Percentiles rank a stretch among this genome's conserved stretches.
Evolutionary conservation across 768 basidiomycete genomes (phyloP).

Genomic region (Leccinellum rugosiceps): DNA sequence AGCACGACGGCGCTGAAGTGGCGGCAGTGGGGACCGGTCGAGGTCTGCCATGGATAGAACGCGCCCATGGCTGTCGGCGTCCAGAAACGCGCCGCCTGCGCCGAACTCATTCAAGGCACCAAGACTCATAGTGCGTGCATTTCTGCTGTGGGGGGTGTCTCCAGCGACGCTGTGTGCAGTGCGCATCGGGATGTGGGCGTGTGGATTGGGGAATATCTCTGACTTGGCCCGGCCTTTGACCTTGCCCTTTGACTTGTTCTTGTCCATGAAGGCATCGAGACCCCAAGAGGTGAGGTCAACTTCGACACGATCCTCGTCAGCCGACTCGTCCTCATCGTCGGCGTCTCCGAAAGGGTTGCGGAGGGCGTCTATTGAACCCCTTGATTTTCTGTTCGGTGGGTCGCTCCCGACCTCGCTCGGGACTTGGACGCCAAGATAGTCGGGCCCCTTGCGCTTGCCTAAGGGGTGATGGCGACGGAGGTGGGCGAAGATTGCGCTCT

Average conservation of each 20-base stretch:
- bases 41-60: constrained; percentile 61
- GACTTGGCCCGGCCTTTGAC: constrained; percentile 38
- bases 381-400: constrained; percentile 47
- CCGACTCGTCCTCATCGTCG: constrained; percentile 50
- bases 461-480: constrained; percentile 55
- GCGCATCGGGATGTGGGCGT: constrained; percentile 35
- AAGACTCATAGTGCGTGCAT: constrained; percentile 62
- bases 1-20: constrained; percentile 47
- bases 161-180: constrained; percentile 43
- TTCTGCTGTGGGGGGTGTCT: constrained; percentile 39
- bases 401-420: constrained; percentile 61
- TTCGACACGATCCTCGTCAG: constrained; percentile 53
- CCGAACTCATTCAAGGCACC: constrained; percentile 58
- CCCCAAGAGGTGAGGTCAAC: constrained; percentile 86
- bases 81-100: constrained; percentile 44
- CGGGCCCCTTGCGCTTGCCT: constrained; percentile 51
- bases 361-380: constrained; percentile 58
- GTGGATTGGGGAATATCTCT: constrained; percentile 43
- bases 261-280: constrained; percentile 70
- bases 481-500: constrained; percentile 85
- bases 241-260: constrained; percentile 52
- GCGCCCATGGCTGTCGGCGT: constrained; percentile 40
- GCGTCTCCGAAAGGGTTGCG: constrained; percentile 75
- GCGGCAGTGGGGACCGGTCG: constrained; percentile 36
- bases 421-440: constrained; percentile 65